Evolutionary conservation across 371 early-diverging fungal genomes (phyloP).

Genomic region (Rhizopus delemar): DNA sequence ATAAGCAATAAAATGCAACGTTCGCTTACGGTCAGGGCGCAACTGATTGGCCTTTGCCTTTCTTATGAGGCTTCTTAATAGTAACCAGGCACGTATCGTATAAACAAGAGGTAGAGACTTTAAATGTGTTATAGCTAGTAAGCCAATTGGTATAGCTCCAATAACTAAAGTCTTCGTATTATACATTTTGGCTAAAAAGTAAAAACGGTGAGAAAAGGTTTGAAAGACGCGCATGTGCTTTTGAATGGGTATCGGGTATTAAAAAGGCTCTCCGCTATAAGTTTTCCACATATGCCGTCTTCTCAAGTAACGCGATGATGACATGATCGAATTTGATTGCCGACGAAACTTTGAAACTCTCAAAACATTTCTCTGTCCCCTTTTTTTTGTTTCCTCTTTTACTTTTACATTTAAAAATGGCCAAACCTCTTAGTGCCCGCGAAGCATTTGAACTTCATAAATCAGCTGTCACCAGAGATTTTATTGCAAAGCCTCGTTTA

Average conservation of each 20-base stretch:
- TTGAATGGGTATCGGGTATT: neutral
- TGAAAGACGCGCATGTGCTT: neutral
- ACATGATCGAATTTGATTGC: neutral
- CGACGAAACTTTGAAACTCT: neutral
- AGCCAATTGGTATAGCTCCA: conserved; percentile 13
- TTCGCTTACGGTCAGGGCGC: conserved; percentile 31
- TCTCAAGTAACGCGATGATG: neutral
- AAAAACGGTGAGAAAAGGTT: neutral
- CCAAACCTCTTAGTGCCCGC: conserved; percentile 44
- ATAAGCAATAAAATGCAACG: neutral
- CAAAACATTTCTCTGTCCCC: conserved; percentile 1
- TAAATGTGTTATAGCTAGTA: conserved; percentile 28
- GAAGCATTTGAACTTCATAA: conserved; percentile 74
- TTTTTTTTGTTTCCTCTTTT: conserved; percentile 1
- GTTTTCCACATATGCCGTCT: neutral
- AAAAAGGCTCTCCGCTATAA: no score
- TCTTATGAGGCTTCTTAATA: conserved; percentile 31
- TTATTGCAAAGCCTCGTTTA: conserved; percentile 85
- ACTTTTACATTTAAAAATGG: conserved; percentile 22
- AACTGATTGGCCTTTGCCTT: conserved; percentile 30
- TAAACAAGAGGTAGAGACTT: conserved; percentile 43
- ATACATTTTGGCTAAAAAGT: conserved; percentile 1
- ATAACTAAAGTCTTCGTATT: conserved; percentile 8
- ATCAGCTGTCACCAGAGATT: conserved; percentile 88
- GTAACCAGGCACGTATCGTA: conserved; percentile 42